Conservation (phyloP, 225 moss, liverwort and hornwort species). For the Polytrichum commune region DNA sequence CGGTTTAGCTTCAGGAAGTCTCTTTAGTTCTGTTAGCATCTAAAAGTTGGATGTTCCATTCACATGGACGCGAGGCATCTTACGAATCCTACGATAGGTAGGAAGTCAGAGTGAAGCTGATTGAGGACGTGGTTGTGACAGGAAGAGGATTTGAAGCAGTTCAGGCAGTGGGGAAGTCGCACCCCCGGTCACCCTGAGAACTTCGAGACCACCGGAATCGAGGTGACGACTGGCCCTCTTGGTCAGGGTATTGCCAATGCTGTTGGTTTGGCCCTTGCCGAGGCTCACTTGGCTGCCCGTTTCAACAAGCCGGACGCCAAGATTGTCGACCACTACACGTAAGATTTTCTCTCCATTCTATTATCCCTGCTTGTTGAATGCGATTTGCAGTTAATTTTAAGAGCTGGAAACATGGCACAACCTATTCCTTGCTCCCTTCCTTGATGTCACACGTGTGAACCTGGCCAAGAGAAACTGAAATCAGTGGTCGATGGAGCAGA, state of each 20-base stretch:
- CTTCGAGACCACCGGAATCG: slow-evolving; percentile 88
- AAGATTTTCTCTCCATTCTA: not conserved
- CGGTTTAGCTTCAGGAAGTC: too few relatives aligned
- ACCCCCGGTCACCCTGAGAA: slow-evolving; percentile 93
- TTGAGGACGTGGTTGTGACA: slow-evolving; percentile 12
- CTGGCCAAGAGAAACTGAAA: too few relatives aligned
- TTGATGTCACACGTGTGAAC: too few relatives aligned
- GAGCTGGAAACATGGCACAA: too few relatives aligned
- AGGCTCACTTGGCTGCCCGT: slow-evolving; percentile 82
- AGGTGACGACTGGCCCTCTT: slow-evolving; percentile 93
- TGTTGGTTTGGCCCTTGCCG: slow-evolving; percentile 84
- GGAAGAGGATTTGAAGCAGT: slow-evolving; percentile 83
- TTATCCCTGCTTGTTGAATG: too few relatives aligned
- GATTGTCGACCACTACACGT: slow-evolving; percentile 91
- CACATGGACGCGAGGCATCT: too few relatives aligned
- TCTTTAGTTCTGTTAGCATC: too few relatives aligned
- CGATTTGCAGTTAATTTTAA: too few relatives aligned
- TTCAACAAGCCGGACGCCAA: slow-evolving; percentile 88
- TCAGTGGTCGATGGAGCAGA: too few relatives aligned
- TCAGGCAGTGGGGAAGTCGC: slow-evolving; percentile 81
- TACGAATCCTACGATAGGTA: too few relatives aligned
- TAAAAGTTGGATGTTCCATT: too few relatives aligned
- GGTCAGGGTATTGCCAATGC: slow-evolving; percentile 86
- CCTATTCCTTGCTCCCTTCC: too few relatives aligned
- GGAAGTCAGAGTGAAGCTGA: not conserved